Evolutionary conservation across 257 asterid species (phyloP), one percentile per base, ranked within the genome.

Genomic region (Buddleja alternifolia): DNA sequence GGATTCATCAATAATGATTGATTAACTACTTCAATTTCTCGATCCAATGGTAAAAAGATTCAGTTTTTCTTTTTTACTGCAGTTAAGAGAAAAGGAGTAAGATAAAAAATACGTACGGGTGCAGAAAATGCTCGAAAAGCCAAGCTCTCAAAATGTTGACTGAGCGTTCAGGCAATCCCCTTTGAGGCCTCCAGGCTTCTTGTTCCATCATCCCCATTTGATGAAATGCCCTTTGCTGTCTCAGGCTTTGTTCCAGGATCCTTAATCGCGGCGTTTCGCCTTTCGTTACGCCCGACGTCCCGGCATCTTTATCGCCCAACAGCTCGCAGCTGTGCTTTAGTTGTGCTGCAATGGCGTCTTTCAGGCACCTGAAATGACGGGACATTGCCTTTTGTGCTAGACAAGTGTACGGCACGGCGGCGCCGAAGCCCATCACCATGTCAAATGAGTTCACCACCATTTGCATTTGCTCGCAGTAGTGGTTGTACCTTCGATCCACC

Each of bases 191-290:
- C 99, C 99, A 94, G 0, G 98, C 99, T 74, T 91, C 98, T 67
- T 94, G 99, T 50, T 94, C 98, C 95, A 89, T 86, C 89, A 89
- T 86, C 2, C 99, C 99, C 94, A 94, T 94, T 63, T 94, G 99
- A 53, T 89, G 95, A 37, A 91, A 86, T 0, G 94, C 96, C 14
- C 95, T 61, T 53, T 94, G 99, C 32, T 94, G 98, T 32, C 99
- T 80, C 7, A 89, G 73, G 55, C 89, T 89, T 70, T 88, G 99
- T 15, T 94, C 99, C 40, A 94, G 82, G 1, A 92, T 75, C 55
- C 81, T 74, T n/a, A 94, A 87, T 57, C 99, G 69, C 1, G 99
- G 99, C 50, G 99, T 94, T 20, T 94, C 99, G 2, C 99, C 99
- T 50, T 89, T 94, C 2, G 98, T 91, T 23, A 94, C 81, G 12